A percentile compares a stretch with the other conserved stretches of the same genome.
phyloP scores from a whole-genome alignment of 495 filamentous ascomycete species.

The Trichoderma virens region DNA sequence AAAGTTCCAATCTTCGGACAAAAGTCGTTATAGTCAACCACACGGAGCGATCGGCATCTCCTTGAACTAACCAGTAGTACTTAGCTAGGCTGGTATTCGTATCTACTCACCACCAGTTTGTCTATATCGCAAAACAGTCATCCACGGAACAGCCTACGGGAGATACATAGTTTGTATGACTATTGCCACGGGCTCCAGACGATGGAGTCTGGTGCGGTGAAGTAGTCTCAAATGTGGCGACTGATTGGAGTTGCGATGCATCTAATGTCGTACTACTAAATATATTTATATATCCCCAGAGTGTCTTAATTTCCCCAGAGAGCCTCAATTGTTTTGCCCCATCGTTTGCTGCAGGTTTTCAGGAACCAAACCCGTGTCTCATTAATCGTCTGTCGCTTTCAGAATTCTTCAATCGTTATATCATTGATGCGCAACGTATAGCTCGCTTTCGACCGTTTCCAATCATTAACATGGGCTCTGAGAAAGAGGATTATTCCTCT shows the following conservation, averaged over 20 bases:
- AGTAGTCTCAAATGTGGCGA: background rate
- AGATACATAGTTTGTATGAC: too few relatives aligned
- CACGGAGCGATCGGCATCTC: background rate
- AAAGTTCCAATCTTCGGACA: background rate
- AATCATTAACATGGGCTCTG: background rate
- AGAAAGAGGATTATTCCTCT: background rate
- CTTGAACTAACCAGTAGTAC: too few relatives aligned
- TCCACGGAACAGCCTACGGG: too few relatives aligned
- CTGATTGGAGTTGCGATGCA: background rate
- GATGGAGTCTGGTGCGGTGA: too few relatives aligned
- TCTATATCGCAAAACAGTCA: too few relatives aligned
- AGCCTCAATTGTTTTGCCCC: background rate
- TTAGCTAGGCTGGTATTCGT: too few relatives aligned
- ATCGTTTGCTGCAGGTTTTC: background rate
- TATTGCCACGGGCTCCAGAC: too few relatives aligned
- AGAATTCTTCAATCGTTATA: background rate
- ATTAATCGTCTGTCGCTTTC: background rate
- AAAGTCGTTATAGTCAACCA: background rate
- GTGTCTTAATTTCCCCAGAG: background rate
- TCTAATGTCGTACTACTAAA: background rate
- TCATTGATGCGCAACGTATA: background rate
- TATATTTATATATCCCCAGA: background rate
- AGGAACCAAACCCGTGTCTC: background rate
- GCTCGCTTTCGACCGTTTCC: background rate
- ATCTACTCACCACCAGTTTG: too few relatives aligned